Percentiles rank a stretch among this genome's conserved stretches.
Conservation (phyloP, 305 asterid species). For the Solanum hybrid region DNA sequence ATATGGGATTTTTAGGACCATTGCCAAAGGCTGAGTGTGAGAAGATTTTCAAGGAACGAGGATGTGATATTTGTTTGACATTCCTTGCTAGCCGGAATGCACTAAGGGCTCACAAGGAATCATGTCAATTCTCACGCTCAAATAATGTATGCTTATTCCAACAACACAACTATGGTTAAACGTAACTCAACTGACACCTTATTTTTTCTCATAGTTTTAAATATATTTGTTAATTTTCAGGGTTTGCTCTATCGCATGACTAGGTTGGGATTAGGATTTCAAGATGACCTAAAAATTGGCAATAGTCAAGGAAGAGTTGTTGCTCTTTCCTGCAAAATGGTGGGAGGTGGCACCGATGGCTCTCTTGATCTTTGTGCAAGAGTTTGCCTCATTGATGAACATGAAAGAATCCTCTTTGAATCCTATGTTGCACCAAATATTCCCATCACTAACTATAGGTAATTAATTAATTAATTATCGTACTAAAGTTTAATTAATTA, state of each 20-base stretch:
- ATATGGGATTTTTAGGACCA: constrained; percentile 41
- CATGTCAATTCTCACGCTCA: constrained; percentile 58
- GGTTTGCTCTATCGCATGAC: constrained; percentile 63
- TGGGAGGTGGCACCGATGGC: constrained; percentile 90
- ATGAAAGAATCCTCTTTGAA: constrained; percentile 61
- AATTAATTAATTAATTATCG: background rate
- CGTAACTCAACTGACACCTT: background rate
- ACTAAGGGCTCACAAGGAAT: constrained; percentile 47
- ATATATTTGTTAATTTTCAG: constrained; percentile 15
- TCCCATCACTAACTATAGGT: constrained; percentile 73
- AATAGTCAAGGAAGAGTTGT: constrained; percentile 50
- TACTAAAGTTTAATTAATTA: background rate
- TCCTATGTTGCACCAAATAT: constrained; percentile 64
- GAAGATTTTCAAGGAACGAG: constrained; percentile 73
- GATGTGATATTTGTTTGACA: constrained; percentile 65
- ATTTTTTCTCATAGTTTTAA: background rate
- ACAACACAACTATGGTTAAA: background rate
- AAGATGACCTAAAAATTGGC: constrained; percentile 65
- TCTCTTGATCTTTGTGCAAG: constrained; percentile 76
- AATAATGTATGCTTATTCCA: constrained; percentile 22
- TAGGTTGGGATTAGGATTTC: constrained; percentile 53
- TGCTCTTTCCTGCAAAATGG: constrained; percentile 83
- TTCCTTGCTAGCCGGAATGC: constrained; percentile 41
- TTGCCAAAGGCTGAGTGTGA: constrained; percentile 92
- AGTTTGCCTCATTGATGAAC: constrained; percentile 68